Conservation (phyloP, 2,329 filamentous ascomycete species). For the Trematosphaeria pertusa region DNA sequence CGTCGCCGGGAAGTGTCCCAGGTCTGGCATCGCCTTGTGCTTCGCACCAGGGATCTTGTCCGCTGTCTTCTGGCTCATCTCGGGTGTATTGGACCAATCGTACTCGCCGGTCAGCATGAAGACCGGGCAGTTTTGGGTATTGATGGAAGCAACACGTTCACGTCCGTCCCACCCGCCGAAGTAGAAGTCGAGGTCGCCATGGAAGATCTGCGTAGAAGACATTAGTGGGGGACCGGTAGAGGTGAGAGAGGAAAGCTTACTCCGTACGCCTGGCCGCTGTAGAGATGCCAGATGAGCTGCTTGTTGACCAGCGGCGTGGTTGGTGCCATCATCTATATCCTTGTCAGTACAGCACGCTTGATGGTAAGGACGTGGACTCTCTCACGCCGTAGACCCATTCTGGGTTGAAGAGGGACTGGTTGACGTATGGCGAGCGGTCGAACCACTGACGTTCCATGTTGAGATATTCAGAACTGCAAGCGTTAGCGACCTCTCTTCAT, state of each 20-base stretch:
- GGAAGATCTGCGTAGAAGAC: slow-evolving; percentile 50
- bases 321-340: slow-evolving; percentile 53
- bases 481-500: slow-evolving; percentile 31
- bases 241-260: slow-evolving; percentile 18
- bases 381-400: slow-evolving; percentile 57
- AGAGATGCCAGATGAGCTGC: slow-evolving; percentile 59
- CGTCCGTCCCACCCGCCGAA: slow-evolving; percentile 60
- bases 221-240: background rate
- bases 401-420: slow-evolving; percentile 56
- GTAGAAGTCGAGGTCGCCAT: slow-evolving; percentile 60
- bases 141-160: slow-evolving; percentile 52
- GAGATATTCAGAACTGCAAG: slow-evolving; percentile 46
- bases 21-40: slow-evolving; percentile 53
- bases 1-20: slow-evolving; percentile 58
- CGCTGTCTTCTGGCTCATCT: slow-evolving; percentile 55
- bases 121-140: slow-evolving; percentile 58
- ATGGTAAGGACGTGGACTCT: background rate
- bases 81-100: slow-evolving; percentile 57
- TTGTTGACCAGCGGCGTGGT: slow-evolving; percentile 55
- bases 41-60: slow-evolving; percentile 56
- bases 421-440: slow-evolving; percentile 56
- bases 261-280: slow-evolving; percentile 58
- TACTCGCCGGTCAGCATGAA: slow-evolving; percentile 61
- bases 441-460: slow-evolving; percentile 54
- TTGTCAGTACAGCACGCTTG: slow-evolving; percentile 7